These are phyloP conservation scores for Trichoderma simmonsii DNA, from an alignment of 2,329 filamentous ascomycete genomes.

Conservation along the genomic window DNA sequence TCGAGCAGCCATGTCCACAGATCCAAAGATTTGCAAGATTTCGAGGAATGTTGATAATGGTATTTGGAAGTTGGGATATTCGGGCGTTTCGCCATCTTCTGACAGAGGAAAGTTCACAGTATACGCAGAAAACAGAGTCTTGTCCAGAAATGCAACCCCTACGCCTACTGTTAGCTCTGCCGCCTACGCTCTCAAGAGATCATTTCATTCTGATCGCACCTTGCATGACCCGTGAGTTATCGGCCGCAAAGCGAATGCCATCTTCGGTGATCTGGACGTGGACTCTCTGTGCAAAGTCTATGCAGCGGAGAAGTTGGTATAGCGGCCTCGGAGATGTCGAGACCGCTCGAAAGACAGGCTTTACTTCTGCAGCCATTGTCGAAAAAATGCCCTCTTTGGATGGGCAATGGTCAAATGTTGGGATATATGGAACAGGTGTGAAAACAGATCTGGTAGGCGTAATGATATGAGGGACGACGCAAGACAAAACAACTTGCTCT, in stretches of 20 bases:
- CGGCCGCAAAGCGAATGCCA: slow-evolving; percentile 81
- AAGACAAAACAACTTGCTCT: slow-evolving; percentile 27
- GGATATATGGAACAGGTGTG: background rate
- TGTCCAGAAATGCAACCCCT: slow-evolving; percentile 74
- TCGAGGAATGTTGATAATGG: slow-evolving; percentile 85
- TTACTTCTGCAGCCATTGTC: slow-evolving; percentile 34
- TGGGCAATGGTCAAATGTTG: background rate
- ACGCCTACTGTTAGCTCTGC: slow-evolving; percentile 15
- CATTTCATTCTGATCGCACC: slow-evolving; percentile 46
- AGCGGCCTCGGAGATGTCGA: slow-evolving; percentile 75
- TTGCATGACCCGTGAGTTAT: slow-evolving; percentile 89
- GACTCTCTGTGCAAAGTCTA: slow-evolving; percentile 57
- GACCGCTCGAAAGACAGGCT: slow-evolving; percentile 68
- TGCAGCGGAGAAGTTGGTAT: slow-evolving; percentile 59
- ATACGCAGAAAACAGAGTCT: slow-evolving; percentile 83
- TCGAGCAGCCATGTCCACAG: slow-evolving; percentile 64
- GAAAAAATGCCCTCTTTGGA: background rate
- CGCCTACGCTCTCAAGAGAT: background rate
- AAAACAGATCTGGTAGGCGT: background rate
- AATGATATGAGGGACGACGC: background rate
- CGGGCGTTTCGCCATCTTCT: slow-evolving; percentile 38
- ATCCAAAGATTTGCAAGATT: slow-evolving; percentile 90
- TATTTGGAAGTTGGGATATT: slow-evolving; percentile 75
- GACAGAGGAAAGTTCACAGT: slow-evolving; percentile 54
- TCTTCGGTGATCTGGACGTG: slow-evolving; percentile 75